These are phyloP conservation scores for Abrus precatorius DNA, from an alignment of 306 rosid species.

Conservation along the genomic window DNA sequence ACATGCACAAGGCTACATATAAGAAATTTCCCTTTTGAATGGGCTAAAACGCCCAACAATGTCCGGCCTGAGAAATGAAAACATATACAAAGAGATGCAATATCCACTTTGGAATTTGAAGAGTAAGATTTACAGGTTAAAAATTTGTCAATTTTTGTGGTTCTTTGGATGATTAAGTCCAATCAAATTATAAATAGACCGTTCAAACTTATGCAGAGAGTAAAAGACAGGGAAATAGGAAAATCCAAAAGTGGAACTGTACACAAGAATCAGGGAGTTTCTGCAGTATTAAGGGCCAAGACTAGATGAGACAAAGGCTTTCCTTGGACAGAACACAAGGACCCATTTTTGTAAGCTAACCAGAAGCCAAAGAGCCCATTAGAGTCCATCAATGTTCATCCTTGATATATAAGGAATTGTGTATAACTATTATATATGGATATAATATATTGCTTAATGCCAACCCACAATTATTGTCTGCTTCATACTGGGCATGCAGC, in stretches of 20 bases:
- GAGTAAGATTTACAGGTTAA: conserved; percentile 52
- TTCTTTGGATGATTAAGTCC: neutral
- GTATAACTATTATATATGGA: neutral
- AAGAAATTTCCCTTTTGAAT: conserved; percentile 42
- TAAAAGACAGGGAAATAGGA: conserved; percentile 16
- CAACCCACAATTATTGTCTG: conserved; percentile 52
- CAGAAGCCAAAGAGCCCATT: conserved; percentile 54
- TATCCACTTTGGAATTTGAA: conserved; percentile 40
- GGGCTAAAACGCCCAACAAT: conserved; percentile 35
- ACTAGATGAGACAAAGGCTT: conserved; percentile 16
- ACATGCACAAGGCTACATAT: neutral
- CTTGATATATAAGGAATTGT: conserved; percentile 38
- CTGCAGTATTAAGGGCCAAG: conserved; percentile 41
- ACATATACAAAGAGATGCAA: conserved; percentile 36
- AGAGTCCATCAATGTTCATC: conserved; percentile 53
- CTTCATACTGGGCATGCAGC: conserved; percentile 35
- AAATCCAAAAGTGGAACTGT: conserved; percentile 10
- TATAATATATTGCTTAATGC: conserved; percentile 37
- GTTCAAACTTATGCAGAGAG: conserved; percentile 1
- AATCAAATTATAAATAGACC: neutral
- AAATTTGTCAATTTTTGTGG: neutral
- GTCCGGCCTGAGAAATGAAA: conserved; percentile 27
- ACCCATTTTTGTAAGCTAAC: conserved; percentile 32
- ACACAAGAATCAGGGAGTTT: conserved; percentile 24
- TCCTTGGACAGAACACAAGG: conserved; percentile 49